A percentile compares a stretch with the other conserved stretches of the same genome.
Evolutionary conservation across 192 early-diverging fungal species (phyloP).

Genomic region (Umbelopsis sp.): DNA sequence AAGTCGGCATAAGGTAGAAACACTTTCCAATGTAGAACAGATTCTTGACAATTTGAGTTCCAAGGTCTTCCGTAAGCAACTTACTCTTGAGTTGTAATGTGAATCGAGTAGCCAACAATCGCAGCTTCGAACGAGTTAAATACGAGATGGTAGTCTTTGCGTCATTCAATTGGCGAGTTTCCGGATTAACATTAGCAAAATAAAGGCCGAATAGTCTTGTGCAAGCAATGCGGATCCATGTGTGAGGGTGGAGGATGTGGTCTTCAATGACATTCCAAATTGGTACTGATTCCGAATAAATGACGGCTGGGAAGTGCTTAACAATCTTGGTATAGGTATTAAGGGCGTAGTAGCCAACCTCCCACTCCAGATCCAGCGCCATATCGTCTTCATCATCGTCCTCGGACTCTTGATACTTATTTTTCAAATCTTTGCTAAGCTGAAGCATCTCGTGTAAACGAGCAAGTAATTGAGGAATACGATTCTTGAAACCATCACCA

Average conservation of each 20-base stretch:
- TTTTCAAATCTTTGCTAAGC: not conserved
- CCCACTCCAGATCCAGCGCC: slow-evolving; percentile 77
- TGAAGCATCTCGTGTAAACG: slow-evolving; percentile 53
- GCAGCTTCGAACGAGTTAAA: slow-evolving; percentile 47
- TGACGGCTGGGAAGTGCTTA: slow-evolving; percentile 51
- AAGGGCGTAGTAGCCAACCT: slow-evolving; percentile 81
- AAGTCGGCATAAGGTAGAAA: slow-evolving; percentile 51
- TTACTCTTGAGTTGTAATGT: slow-evolving; percentile 68
- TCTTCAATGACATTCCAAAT: slow-evolving; percentile 71
- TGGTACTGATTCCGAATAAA: slow-evolving; percentile 47
- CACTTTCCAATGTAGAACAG: slow-evolving; percentile 88
- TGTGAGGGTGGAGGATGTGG: slow-evolving; percentile 84
- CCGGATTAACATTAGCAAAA: slow-evolving; percentile 72
- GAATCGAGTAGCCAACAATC: slow-evolving; percentile 53
- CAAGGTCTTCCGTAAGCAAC: slow-evolving; percentile 73
- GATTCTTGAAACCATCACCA: slow-evolving; percentile 59
- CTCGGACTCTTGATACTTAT: not conserved
- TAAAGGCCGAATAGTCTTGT: slow-evolving; percentile 76
- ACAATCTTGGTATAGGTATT: slow-evolving; percentile 76
- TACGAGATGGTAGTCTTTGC: slow-evolving; percentile 32
- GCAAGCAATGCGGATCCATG: slow-evolving; percentile 81
- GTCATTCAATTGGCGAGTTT: slow-evolving; percentile 28
- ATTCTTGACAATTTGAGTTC: slow-evolving; percentile 91
- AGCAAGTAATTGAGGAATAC: slow-evolving; percentile 53
- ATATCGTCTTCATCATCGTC: slow-evolving; percentile 49